Conservation (phyloP, 176 grass and related monocot species). For the Phoenix roebelenii region DNA sequence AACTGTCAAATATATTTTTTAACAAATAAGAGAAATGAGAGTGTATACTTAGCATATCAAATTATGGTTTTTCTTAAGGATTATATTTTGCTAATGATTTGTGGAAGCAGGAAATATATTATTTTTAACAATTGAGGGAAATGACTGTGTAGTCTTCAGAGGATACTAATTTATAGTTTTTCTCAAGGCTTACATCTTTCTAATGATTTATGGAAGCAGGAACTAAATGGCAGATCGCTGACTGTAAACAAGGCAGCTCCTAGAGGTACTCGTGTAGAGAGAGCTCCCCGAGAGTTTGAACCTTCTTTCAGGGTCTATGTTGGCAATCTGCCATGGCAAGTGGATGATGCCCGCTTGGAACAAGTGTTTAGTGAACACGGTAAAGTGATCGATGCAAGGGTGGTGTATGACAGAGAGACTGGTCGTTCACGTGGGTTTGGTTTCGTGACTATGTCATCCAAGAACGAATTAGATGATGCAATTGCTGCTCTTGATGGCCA, state of each 20-base stretch:
- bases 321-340: conserved; percentile 14
- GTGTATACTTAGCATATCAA: too few species aligned
- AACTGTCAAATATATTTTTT: too few species aligned
- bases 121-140: too few species aligned
- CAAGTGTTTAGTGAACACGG: conserved; percentile 14
- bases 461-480: conserved; percentile 11
- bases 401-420: conserved; percentile 12
- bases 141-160: too few species aligned
- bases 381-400: conserved; percentile 9
- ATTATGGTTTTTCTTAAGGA: too few species aligned
- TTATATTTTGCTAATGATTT: too few species aligned
- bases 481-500: conserved; percentile 15
- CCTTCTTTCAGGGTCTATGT: conserved; percentile 7
- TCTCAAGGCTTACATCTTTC: too few species aligned
- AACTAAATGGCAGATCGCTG: not conserved
- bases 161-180: too few species aligned
- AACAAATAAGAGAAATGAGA: too few species aligned
- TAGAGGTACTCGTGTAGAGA: conserved; percentile 1
- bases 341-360: conserved; percentile 12
- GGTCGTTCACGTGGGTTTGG: conserved; percentile 16
- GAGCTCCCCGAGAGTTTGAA: not conserved
- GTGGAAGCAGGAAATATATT: too few species aligned
- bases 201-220: not conserved
- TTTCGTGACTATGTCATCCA: conserved; percentile 7
- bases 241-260: conserved; percentile 14